phyloP scores from a whole-genome alignment of 1,139 yeast genomes.

The Lodderomyces parapsilosis region DNA sequence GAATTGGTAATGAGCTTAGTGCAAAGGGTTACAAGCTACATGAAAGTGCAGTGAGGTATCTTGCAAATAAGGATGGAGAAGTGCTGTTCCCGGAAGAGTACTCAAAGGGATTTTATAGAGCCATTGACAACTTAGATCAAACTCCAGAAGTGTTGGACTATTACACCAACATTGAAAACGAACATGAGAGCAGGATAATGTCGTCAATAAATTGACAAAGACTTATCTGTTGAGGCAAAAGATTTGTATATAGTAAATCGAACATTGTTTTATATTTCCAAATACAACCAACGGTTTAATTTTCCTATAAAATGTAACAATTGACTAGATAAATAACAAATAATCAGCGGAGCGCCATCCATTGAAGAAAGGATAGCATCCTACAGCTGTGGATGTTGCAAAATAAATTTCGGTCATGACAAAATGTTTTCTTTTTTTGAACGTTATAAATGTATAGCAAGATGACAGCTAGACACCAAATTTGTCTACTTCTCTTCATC shows the following conservation, averaged over 20 bases:
- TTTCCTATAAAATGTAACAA: neutral
- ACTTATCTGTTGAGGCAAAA: too few relatives aligned
- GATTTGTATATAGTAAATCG: conserved; percentile 3
- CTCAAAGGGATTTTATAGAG: conserved; percentile 52
- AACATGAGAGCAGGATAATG: conserved; percentile 11
- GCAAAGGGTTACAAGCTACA: conserved; percentile 55
- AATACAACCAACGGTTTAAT: neutral
- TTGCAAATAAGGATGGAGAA: conserved; percentile 61
- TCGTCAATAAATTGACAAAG: conserved; percentile 5
- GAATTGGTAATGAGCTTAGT: conserved; percentile 59
- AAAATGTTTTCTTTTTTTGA: conserved; percentile 1
- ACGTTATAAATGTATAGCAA: neutral
- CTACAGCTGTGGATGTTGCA: too few relatives aligned
- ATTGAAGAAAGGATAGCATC: too few relatives aligned
- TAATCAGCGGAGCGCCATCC: too few relatives aligned
- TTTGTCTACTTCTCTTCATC: conserved; percentile 22
- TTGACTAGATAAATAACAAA: conserved; percentile 1
- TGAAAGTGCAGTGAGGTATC: conserved; percentile 69
- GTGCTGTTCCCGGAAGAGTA: conserved; percentile 55
- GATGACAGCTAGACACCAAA: neutral
- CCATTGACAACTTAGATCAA: conserved; percentile 63
- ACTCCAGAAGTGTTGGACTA: conserved; percentile 80
- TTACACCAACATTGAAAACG: conserved; percentile 52
- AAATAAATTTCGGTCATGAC: neutral
- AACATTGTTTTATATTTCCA: neutral